Conservation (phyloP, 2,329 filamentous ascomycete species). For the Pseudogymnoascus sp. region DNA sequence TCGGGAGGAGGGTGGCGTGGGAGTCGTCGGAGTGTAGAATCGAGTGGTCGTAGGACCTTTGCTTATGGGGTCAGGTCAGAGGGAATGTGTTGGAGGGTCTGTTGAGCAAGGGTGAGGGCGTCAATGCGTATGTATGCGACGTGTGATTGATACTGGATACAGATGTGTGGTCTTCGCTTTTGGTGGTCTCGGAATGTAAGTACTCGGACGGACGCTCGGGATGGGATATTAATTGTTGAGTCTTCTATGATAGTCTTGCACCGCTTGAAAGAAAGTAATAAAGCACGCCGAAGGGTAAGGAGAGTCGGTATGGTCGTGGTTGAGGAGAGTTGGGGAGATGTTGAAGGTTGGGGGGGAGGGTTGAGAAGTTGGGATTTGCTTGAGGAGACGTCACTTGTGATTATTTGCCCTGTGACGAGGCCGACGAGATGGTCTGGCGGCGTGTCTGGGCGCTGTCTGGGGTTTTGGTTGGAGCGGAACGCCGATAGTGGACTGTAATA, state of each 20-base stretch:
- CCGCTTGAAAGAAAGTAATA: constrained; percentile 8
- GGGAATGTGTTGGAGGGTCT: neutral
- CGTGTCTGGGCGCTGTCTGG: neutral
- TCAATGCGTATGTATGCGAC: constrained; percentile 2
- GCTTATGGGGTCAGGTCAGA: neutral
- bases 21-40: neutral
- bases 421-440: neutral
- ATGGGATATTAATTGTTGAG: constrained; percentile 4
- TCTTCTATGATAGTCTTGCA: neutral
- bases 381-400: neutral
- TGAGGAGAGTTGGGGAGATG: neutral
- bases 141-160: neutral
- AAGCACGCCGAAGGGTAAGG: neutral
- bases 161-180: neutral
- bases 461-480: neutral
- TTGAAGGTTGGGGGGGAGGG: neutral
- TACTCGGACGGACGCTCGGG: neutral
- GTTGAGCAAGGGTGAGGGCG: neutral
- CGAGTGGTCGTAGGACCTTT: neutral
- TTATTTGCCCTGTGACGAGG: neutral
- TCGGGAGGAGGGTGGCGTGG: neutral
- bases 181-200: neutral
- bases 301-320: constrained; percentile 1
- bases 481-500: neutral
- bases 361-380: neutral